Evolutionary conservation across 2,329 filamentous ascomycete genomes (phyloP).

Genomic region (Xenoacremonium recifei): DNA sequence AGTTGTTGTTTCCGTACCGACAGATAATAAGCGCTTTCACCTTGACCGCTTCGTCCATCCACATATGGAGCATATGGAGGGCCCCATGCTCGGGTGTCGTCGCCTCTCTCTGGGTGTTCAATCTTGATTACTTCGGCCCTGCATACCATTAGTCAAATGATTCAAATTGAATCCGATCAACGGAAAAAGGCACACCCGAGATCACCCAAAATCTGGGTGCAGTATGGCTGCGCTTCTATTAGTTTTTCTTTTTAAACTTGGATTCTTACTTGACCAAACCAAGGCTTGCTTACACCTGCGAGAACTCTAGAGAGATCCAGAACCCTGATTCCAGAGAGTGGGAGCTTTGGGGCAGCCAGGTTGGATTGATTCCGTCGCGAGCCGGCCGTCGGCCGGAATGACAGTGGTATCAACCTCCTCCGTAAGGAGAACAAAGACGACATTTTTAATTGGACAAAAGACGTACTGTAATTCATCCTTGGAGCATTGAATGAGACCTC

Average conservation of each 20-base stretch:
- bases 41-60: slow-evolving; percentile 64
- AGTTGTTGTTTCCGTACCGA: slow-evolving; percentile 57
- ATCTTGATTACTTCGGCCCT: slow-evolving; percentile 97
- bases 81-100: slow-evolving; percentile 95
- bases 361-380: no score
- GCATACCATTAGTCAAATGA: no score
- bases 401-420: no score
- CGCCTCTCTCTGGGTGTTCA: slow-evolving; percentile 86
- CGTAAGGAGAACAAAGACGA: no score
- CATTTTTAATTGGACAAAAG: no score
- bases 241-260: slow-evolving; percentile 6
- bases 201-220: slow-evolving; percentile 94
- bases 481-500: no score
- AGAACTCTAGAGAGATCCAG: slow-evolving; percentile 96
- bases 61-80: slow-evolving; percentile 86
- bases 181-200: slow-evolving; percentile 72
- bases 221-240: slow-evolving; percentile 70
- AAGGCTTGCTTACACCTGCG: slow-evolving; percentile 69
- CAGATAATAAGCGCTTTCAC: slow-evolving; percentile 94
- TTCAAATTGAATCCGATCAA: no score
- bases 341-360: no score
- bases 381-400: no score
- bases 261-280: not conserved
- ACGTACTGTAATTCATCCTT: no score
- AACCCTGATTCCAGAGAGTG: slow-evolving; percentile 82